Percentiles rank a stretch among this genome's conserved stretches.
Conservation (phyloP, 352 stramenopile species). For the Phytopythium mirpurense region DNA sequence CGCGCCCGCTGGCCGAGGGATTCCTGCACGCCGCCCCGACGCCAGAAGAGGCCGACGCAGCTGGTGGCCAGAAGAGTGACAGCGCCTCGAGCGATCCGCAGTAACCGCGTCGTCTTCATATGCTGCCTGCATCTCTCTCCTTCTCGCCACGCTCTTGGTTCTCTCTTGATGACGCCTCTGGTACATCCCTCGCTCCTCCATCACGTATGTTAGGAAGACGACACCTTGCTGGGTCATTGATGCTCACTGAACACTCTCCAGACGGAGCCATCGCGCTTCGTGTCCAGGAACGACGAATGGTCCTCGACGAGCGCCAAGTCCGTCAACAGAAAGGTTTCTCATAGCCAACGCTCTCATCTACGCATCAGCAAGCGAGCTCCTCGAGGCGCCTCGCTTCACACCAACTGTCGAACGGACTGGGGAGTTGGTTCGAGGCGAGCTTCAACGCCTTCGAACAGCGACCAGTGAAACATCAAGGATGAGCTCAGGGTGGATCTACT, state of each 20-base stretch:
- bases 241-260: slow-evolving; percentile 2
- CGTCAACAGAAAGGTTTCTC: too few relatives aligned
- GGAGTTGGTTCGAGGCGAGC: too few relatives aligned
- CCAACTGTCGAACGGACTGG: too few relatives aligned
- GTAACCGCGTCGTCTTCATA: slow-evolving; percentile 4
- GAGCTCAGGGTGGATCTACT: too few relatives aligned
- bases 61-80: slow-evolving; percentile 3
- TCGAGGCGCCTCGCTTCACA: too few relatives aligned
- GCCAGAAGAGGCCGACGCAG: background rate
- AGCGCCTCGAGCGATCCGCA: slow-evolving; percentile 1
- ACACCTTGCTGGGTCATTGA: slow-evolving; percentile 2
- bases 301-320: slow-evolving; percentile 1
- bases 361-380: too few relatives aligned
- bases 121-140: slow-evolving; percentile 6
- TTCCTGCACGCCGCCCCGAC: slow-evolving; percentile 23
- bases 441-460: too few relatives aligned
- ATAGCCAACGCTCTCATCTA: too few relatives aligned
- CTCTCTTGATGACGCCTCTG: too few relatives aligned
- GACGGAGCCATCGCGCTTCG: slow-evolving; percentile 1
- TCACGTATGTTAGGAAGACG: slow-evolving; percentile 1
- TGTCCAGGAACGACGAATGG: background rate
- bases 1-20: slow-evolving; percentile 29
- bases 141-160: background rate
- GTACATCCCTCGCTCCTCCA: background rate
- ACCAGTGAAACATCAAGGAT: too few relatives aligned